A percentile compares a stretch with the other conserved stretches of the same genome.
These are phyloP conservation scores for Thalia dealbata DNA, from an alignment of 176 grass and related monocot species.

Conservation along the genomic window DNA sequence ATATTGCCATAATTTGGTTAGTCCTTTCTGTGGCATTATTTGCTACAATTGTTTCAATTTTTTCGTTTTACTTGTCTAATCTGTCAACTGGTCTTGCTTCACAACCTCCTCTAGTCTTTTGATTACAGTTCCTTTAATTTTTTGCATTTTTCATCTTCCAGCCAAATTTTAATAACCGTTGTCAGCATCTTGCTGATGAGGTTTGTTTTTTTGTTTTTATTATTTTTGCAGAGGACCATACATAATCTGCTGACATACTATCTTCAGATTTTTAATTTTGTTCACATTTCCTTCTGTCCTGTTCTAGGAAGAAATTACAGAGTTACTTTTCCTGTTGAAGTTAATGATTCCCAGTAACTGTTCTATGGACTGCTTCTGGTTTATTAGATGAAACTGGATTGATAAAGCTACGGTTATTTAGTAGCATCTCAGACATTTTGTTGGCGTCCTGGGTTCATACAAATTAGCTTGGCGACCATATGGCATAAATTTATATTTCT, in stretches of 20 bases:
- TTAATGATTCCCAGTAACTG: too few relatives aligned
- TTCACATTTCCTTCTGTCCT: background rate
- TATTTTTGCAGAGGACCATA: background rate
- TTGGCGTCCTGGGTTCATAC: too few relatives aligned
- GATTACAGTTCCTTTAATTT: constrained; percentile 1
- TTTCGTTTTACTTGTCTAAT: background rate
- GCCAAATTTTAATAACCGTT: background rate
- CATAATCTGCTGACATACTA: background rate
- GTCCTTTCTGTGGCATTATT: constrained; percentile 35
- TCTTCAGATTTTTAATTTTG: background rate
- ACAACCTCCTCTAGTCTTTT: background rate
- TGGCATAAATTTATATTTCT: too few relatives aligned
- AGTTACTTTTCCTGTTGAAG: too few relatives aligned
- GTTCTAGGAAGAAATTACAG: too few relatives aligned
- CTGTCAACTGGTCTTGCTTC: background rate
- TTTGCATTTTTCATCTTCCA: background rate
- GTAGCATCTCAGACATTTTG: too few relatives aligned
- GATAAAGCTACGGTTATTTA: too few relatives aligned
- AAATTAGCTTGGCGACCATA: too few relatives aligned
- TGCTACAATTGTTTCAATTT: constrained; percentile 9
- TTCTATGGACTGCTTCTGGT: too few relatives aligned
- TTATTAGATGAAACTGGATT: too few relatives aligned
- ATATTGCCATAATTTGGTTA: constrained; percentile 54
- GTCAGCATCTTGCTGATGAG: background rate
- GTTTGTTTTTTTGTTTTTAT: background rate